Evolutionary conservation across 768 basidiomycete genomes (phyloP), one percentile per base, ranked within the genome.

Genomic region (Tylopilus intermedius): DNA sequence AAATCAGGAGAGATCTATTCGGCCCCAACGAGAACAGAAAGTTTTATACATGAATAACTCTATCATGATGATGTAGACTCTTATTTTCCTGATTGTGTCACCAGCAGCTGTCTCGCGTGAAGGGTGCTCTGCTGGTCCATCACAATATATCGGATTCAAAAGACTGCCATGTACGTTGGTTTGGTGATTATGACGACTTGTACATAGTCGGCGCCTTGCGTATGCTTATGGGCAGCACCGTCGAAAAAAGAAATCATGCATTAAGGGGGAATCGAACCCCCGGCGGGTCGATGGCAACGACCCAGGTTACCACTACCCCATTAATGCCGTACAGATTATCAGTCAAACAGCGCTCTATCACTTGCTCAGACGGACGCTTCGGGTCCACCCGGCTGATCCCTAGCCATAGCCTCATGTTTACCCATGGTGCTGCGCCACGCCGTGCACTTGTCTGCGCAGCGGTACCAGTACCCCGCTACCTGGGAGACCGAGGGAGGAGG

Each of bases 1-100:
- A 96, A 73, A 91, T 98, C 60, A 77, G 95, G 60, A 78, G 77
- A 57, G 88, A 93, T 62, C 76, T 97, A 42, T 98, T 95, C 60
- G 95, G 95, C 14, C 70, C 77, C 32, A 97, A 97, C 70, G 79
- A 82, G 70, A 97, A 95, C 74, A 83, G 94, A 64, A 94, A 91
- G 69, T 95, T 94, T 78, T 88, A 83, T 71, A 85, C 84, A 67
- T 89, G 18, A 18, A 18, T 1, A 69, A 48, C 26, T 32, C 5
- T 24, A 2, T 24, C 24, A 24, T 24, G 1, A 14, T 24, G 24
- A 14, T 38, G 11, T 11, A 37, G 13, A 35, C 39, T 42, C 18
- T 41, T 24, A 24, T 24, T 24, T 5, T 33, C 29, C 22, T 14
- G 32, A 14, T 21, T 6, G 24, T 26, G 21, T 35, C 39, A 15